Evolutionary conservation across 2,329 filamentous ascomycete genomes (phyloP).

Genomic region (Aspergillus amoenus): DNA sequence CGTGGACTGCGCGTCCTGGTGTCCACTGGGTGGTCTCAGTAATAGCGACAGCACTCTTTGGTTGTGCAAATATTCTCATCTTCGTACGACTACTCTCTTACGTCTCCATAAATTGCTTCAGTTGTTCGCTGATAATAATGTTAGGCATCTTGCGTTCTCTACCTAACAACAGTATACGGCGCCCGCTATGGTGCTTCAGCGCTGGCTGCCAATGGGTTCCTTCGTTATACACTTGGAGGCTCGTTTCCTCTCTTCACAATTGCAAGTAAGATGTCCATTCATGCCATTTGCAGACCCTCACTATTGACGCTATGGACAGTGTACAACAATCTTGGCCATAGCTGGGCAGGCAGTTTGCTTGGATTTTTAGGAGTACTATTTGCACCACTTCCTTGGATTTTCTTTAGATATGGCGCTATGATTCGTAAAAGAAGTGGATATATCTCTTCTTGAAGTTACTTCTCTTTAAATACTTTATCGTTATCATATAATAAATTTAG

Average conservation of each 20-base stretch:
- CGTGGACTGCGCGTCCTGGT: conserved; percentile 43
- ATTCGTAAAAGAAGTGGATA: too few relatives aligned
- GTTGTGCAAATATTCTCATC: background rate
- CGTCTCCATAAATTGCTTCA: background rate
- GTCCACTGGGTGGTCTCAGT: conserved; percentile 42
- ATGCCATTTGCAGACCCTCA: background rate
- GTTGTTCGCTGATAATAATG: background rate
- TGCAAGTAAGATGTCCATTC: conserved; percentile 11
- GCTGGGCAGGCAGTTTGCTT: conserved; percentile 35
- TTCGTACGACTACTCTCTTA: background rate
- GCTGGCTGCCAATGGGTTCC: conserved; percentile 33
- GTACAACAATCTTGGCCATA: conserved; percentile 32
- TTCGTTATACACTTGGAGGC: conserved; percentile 33
- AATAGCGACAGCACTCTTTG: background rate
- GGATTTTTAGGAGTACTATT: conserved; percentile 32
- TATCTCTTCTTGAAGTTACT: too few relatives aligned
- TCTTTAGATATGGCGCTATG: conserved; percentile 24
- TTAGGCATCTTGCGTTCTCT: conserved; percentile 43
- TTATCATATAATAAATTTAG: too few relatives aligned
- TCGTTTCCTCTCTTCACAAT: conserved; percentile 39
- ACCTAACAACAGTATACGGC: conserved; percentile 31
- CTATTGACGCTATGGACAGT: conserved; percentile 12
- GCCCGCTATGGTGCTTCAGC: conserved; percentile 27
- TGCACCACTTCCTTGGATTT: conserved; percentile 44
- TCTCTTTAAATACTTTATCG: too few relatives aligned